A percentile compares a stretch with the other conserved stretches of the same genome.
Conservation (phyloP, 139 green algal genomes). For the Trebouxia sp. region DNA sequence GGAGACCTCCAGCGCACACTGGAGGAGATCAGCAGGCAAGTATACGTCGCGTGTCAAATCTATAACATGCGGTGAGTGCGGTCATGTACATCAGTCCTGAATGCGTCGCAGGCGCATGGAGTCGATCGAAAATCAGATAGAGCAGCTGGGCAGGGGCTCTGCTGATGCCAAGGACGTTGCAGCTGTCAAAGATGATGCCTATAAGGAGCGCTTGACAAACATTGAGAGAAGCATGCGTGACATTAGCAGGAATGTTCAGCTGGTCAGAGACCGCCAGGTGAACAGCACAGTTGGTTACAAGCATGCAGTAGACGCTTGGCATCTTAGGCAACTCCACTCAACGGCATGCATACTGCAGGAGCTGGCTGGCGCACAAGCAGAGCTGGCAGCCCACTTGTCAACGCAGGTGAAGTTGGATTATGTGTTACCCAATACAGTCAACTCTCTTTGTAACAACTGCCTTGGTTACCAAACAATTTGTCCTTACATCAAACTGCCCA, state of each 20-base stretch:
- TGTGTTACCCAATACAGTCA: no score
- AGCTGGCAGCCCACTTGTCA: slow-evolving; percentile 53
- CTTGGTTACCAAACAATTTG: no score
- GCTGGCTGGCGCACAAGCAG: slow-evolving; percentile 52
- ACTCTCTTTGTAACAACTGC: no score
- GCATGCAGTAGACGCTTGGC: neutral
- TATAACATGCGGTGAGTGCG: neutral
- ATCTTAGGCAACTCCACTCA: neutral
- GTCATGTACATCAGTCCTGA: neutral
- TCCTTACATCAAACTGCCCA: no score
- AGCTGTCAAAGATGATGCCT: slow-evolving; percentile 38
- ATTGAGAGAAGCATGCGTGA: slow-evolving; percentile 53
- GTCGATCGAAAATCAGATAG: slow-evolving; percentile 45
- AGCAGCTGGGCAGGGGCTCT: slow-evolving; percentile 47
- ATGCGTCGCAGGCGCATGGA: slow-evolving; percentile 46
- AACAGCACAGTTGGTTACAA: neutral
- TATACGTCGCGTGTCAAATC: no score
- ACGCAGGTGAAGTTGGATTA: slow-evolving; percentile 29
- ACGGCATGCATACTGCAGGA: slow-evolving; percentile 30
- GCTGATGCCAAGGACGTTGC: slow-evolving; percentile 47
- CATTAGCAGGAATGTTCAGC: slow-evolving; percentile 50
- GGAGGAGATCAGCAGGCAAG: slow-evolving; percentile 48
- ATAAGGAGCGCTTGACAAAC: slow-evolving; percentile 40
- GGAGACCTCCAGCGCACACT: slow-evolving; percentile 41
- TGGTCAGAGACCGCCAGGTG: slow-evolving; percentile 58